Evolutionary conservation across 2,329 filamentous ascomycete genomes (phyloP), one percentile per base, ranked within the genome.

Genomic region (Aphanoascus verrucosus): DNA sequence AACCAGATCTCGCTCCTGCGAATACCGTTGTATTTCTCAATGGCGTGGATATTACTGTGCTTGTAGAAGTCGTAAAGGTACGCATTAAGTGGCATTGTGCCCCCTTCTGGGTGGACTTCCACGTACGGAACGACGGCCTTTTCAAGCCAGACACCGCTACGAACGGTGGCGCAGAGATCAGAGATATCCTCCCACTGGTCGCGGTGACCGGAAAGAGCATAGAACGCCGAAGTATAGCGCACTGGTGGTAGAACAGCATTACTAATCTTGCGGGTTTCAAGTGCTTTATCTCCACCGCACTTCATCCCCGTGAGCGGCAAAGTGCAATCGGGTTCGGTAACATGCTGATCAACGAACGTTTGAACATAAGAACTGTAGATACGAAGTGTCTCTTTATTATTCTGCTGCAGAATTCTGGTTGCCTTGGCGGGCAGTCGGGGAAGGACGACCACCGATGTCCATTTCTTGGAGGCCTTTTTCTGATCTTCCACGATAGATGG

Each of bases 11-110:
- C 83, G 3, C 79, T 78, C 1, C 72, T 69, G 43, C 78, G 79
- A 62, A 91, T 82, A 2, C 77, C 74, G 63, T 91, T 90, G 31
- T 81, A 83, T 0, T 66, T 69, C 11, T 79, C 77, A 1, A 90
- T 69, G 0, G 80, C 77, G 1, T 73, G 64, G 19, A 82, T 65
- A 61, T 84, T 79, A 2, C 85, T 85, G 60, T 90, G 82, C 66
- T 81, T 85, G 74, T 80, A 89, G 67, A 89, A 91, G 65, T 90
- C 84, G 56, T 84, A 81, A 0, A 90, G 69, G 52, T 68, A 71
- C 0, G 68, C 68, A 49, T 72, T 71, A 12, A 71, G 57, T 56
- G 67, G 57, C 54, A 74, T 72, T 1, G 70, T 64, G 4, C 68
- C 64, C 51, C 84, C 78, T 23, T 81, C 70, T 0, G 80, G 78